A percentile compares a stretch with the other conserved stretches of the same genome.
Conservation (phyloP, 129 eudicot genomes). For the Arctium lappa region DNA sequence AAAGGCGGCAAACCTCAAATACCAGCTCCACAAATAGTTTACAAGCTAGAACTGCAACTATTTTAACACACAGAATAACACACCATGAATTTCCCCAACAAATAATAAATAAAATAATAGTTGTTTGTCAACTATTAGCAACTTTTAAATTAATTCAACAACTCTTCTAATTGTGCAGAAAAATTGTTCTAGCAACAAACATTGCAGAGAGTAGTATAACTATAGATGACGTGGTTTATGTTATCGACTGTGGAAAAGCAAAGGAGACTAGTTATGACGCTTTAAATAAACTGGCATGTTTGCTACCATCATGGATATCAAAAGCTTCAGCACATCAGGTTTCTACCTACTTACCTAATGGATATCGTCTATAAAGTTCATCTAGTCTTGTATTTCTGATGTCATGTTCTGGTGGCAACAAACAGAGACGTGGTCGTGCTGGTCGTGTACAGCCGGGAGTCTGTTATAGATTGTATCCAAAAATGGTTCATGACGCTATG, state of each 20-base stretch:
- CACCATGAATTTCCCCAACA: too few species aligned
- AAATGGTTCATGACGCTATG: slow-evolving; percentile 83
- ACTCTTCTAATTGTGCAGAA: slow-evolving; percentile 43
- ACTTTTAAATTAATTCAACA: not conserved
- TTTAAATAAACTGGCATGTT: slow-evolving; percentile 84
- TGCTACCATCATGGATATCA: slow-evolving; percentile 97
- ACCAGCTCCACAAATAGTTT: too few species aligned
- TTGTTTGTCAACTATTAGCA: too few species aligned
- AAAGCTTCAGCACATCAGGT: slow-evolving; percentile 99
- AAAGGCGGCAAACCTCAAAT: too few species aligned
- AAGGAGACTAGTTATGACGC: slow-evolving; percentile 99
- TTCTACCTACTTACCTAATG: not conserved
- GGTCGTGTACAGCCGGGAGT: slow-evolving; percentile 98
- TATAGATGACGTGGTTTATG: slow-evolving; percentile 95
- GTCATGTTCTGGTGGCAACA: slow-evolving; percentile 20
- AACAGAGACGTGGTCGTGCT: slow-evolving; percentile 97
- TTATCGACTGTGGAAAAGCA: slow-evolving; percentile 93
- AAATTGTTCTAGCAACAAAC: slow-evolving; percentile 90
- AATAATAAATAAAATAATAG: not conserved
- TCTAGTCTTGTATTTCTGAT: not conserved
- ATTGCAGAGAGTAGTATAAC: slow-evolving; percentile 98
- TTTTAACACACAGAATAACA: too few species aligned
- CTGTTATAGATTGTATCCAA: slow-evolving; percentile 89
- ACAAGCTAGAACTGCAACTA: too few species aligned
- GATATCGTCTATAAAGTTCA: not conserved